Percentiles rank a stretch among this genome's conserved stretches.
phyloP scores from a whole-genome alignment of 1,284 basidiomycete genomes.

The Fomitopsis pinicola region DNA sequence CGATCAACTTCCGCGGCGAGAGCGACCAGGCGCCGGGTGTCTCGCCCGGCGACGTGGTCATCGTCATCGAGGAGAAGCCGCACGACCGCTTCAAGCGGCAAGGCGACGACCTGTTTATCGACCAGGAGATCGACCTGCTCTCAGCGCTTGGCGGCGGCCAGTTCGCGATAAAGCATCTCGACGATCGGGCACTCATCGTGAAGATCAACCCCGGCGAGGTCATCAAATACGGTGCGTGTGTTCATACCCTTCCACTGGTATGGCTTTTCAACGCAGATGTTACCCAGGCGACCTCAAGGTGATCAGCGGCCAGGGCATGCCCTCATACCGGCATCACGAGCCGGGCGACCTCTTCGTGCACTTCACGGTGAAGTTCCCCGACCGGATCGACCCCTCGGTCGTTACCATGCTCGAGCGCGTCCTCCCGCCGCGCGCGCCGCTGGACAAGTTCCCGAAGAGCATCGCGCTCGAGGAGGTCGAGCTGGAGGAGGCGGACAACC shows the following conservation, averaged over 20 bases:
- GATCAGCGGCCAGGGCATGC: conserved; percentile 96
- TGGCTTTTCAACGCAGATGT: no score
- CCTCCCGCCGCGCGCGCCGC: conserved; percentile 73
- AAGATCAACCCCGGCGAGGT: conserved; percentile 89
- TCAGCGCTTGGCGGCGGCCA: conserved; percentile 93
- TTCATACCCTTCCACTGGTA: no score
- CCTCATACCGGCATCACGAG: conserved; percentile 96
- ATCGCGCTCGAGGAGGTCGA: conserved; percentile 83
- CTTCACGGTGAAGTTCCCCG: conserved; percentile 89
- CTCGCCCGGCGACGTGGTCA: conserved; percentile 94
- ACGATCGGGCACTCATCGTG: conserved; percentile 86
- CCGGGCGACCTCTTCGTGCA: conserved; percentile 92
- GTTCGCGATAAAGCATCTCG: conserved; percentile 90
- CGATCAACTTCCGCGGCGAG: conserved; percentile 92
- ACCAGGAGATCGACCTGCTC: conserved; percentile 90
- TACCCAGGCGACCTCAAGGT: conserved; percentile 81
- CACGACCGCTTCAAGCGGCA: conserved; percentile 74
- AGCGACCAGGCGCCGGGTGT: conserved; percentile 93
- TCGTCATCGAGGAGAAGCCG: conserved; percentile 95
- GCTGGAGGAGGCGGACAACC: conserved; percentile 79
- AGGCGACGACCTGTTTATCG: conserved; percentile 86
- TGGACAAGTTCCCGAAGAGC: conserved; percentile 69
- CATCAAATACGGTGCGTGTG: conserved; percentile 83
- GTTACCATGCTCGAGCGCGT: conserved; percentile 84
- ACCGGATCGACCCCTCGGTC: conserved; percentile 64